Evolutionary conservation across 805 yeast species (phyloP).

Genomic region (Kurtzmaniella fragi): DNA sequence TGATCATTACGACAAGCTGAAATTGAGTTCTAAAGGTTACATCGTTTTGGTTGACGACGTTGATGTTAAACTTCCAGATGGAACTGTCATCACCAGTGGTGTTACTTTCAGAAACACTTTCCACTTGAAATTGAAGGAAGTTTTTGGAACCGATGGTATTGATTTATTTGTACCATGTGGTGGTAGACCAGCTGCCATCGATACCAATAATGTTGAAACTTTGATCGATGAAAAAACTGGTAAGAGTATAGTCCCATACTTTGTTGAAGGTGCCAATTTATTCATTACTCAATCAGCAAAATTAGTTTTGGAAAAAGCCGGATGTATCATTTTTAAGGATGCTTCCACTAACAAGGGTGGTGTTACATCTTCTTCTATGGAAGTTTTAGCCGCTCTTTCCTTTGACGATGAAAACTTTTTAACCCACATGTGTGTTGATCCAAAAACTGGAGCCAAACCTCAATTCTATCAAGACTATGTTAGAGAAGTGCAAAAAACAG

Average conservation of each 20-base stretch:
- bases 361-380: constrained; percentile 93
- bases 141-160: constrained; percentile 52
- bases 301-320: constrained; percentile 78
- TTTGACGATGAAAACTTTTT: constrained; percentile 82
- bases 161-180: constrained; percentile 97
- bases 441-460: constrained; percentile 51
- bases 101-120: constrained; percentile 84
- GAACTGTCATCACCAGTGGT: constrained; percentile 73
- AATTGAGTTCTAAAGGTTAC: constrained; percentile 72
- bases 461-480: constrained; percentile 81
- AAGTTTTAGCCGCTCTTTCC: constrained; percentile 90
- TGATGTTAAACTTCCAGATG: constrained; percentile 74
- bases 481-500: constrained; percentile 68
- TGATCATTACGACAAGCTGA: constrained; percentile 58
- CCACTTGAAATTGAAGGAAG: constrained; percentile 70
- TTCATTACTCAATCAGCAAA: constrained; percentile 95
- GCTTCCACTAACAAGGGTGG: constrained; percentile 98
- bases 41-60: constrained; percentile 80
- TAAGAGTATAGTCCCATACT: constrained; percentile 71
- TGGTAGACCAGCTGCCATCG: constrained; percentile 96
- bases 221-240: constrained; percentile 75
- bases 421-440: constrained; percentile 69
- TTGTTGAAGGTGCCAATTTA: constrained; percentile 96
- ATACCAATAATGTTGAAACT: constrained; percentile 70
- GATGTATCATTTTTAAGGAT: constrained; percentile 85